Evolutionary conservation across 257 asterid genomes (phyloP).

Genomic region (Perilla frutescens): DNA sequence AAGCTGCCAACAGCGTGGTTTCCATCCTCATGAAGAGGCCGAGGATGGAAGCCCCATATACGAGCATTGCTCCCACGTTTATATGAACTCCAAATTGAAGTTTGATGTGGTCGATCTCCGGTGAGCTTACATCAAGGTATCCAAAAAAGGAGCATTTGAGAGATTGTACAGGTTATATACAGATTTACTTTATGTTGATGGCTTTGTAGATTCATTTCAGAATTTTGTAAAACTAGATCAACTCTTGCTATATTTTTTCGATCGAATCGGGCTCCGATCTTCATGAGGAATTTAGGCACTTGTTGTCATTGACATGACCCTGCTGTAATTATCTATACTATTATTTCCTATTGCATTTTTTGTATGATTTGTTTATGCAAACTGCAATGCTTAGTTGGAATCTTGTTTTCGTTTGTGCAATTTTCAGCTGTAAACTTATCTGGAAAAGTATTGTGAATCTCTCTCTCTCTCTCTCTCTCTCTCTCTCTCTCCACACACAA

Average conservation of each 20-base stretch:
- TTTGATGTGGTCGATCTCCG: conserved; percentile 94
- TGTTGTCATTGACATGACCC: background rate
- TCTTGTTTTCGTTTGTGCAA: too few species aligned
- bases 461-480: too few species aligned
- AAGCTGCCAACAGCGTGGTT: conserved; percentile 85
- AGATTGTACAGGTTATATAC: conserved; percentile 37
- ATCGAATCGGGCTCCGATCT: too few species aligned
- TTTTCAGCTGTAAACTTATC: too few species aligned
- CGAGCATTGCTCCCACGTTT: conserved; percentile 92
- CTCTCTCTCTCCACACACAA: too few species aligned
- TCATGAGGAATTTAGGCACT: background rate
- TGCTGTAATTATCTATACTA: conserved; percentile 25
- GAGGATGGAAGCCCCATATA: conserved; percentile 92
- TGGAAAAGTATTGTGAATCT: too few species aligned
- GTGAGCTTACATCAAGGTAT: conserved; percentile 35
- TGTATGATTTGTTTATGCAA: background rate
- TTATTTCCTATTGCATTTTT: conserved; percentile 7
- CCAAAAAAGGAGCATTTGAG: conserved; percentile 17
- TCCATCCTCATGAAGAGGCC: conserved; percentile 95
- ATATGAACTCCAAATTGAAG: conserved; percentile 68
- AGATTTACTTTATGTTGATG: background rate
- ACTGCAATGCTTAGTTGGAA: too few species aligned
- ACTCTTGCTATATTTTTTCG: background rate
- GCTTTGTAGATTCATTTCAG: conserved; percentile 34
- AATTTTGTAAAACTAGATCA: conserved; percentile 27